phyloP scores from a whole-genome alignment of 1,139 yeast genomes.

The Debaryomycetaceae sp. region DNA sequence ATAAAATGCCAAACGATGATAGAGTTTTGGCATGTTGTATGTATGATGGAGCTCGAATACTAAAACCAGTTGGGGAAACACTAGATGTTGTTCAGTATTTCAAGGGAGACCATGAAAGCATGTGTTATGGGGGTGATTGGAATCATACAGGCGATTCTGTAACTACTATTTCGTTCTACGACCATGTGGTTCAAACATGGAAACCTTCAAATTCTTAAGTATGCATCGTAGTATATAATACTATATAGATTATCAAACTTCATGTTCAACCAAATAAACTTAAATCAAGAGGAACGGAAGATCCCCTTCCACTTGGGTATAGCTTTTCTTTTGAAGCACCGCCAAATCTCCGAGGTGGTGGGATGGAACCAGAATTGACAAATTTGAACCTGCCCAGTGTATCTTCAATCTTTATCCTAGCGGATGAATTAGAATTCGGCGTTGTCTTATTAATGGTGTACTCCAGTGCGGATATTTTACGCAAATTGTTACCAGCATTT shows the following conservation, averaged over 20 bases:
- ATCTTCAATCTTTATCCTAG: constrained; percentile 61
- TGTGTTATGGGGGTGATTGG: constrained; percentile 98
- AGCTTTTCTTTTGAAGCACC: constrained; percentile 51
- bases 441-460: constrained; percentile 45
- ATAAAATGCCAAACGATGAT: constrained; percentile 39
- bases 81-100: constrained; percentile 48
- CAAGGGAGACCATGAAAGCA: constrained; percentile 77
- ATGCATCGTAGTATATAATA: too few species aligned
- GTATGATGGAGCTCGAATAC: constrained; percentile 89
- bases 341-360: constrained; percentile 77
- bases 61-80: constrained; percentile 31
- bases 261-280: constrained; percentile 19
- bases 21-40: constrained; percentile 78
- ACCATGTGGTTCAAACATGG: constrained; percentile 78
- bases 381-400: constrained; percentile 61
- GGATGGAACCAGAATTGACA: constrained; percentile 64
- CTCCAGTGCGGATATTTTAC: constrained; percentile 56
- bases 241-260: not conserved
- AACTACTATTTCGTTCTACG: constrained; percentile 90
- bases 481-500: constrained; percentile 46
- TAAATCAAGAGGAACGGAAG: constrained; percentile 84
- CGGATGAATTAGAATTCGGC: constrained; percentile 7
- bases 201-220: too few species aligned
- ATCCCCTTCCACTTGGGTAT: constrained; percentile 95
- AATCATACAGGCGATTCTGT: constrained; percentile 41